Percentiles rank a stretch among this genome's conserved stretches.
phyloP scores from a whole-genome alignment of 2,329 filamentous ascomycete species.

The Nectriaceae sp. region DNA sequence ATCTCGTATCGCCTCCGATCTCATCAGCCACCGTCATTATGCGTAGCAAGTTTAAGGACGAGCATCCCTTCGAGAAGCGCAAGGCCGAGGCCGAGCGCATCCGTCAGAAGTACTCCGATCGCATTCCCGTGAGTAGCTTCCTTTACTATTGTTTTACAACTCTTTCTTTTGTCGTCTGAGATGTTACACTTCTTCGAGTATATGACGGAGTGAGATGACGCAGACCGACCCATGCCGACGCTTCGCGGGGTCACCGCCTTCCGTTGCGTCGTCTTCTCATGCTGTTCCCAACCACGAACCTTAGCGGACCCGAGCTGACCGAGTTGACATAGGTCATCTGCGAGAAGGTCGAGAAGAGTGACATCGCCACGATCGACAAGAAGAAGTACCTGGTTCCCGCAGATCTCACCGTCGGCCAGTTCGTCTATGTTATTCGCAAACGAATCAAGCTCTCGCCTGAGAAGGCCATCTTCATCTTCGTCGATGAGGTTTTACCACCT shows the following conservation, averaged over 20 bases:
- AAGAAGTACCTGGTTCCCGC: slow-evolving; percentile 99
- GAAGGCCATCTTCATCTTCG: slow-evolving; percentile 99
- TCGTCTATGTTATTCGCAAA: slow-evolving; percentile 99
- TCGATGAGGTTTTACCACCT: slow-evolving; percentile 95
- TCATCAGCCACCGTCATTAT: slow-evolving; percentile 59
- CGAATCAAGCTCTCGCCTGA: slow-evolving; percentile 99
- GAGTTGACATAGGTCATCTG: slow-evolving; percentile 96
- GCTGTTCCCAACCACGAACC: no score
- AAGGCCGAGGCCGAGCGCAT: slow-evolving; percentile 99
- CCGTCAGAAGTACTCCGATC: slow-evolving; percentile 97
- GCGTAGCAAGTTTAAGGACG: slow-evolving; percentile 99
- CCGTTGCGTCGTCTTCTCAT: background rate
- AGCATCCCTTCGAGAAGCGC: slow-evolving; percentile 99
- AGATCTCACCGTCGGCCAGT: slow-evolving; percentile 97
- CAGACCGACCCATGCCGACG: no score
- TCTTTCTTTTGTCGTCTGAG: slow-evolving; percentile 6
- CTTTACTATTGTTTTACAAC: slow-evolving; percentile 12
- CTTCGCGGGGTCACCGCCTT: slow-evolving; percentile 20
- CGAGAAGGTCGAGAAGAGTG: slow-evolving; percentile 99
- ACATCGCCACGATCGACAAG: slow-evolving; percentile 99
- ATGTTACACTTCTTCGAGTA: no score
- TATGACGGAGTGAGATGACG: no score
- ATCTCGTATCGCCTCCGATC: slow-evolving; percentile 19
- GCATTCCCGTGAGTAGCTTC: slow-evolving; percentile 82
- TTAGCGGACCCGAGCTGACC: no score